Percentiles rank a stretch among this genome's conserved stretches.
These are phyloP conservation scores for Xylaria palmicola DNA, from an alignment of 495 filamentous ascomycete species.

Conservation along the genomic window DNA sequence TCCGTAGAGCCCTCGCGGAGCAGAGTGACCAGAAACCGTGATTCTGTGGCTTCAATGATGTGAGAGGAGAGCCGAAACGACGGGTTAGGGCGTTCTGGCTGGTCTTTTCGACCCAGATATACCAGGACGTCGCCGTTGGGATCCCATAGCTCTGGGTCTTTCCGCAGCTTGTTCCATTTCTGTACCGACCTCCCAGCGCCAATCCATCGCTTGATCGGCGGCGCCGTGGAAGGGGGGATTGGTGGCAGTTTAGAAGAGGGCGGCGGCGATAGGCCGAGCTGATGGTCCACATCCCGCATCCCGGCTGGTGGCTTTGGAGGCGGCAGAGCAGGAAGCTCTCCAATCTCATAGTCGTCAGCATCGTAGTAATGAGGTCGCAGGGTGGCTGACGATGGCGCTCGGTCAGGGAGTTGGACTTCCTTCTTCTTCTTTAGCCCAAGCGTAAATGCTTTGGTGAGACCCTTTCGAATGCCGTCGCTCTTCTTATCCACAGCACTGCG, in stretches of 20 bases:
- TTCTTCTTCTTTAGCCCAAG: constrained; percentile 48
- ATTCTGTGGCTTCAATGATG: constrained; percentile 55
- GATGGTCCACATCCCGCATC: constrained; percentile 32
- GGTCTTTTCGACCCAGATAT: constrained; percentile 49
- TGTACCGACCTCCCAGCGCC: constrained; percentile 47
- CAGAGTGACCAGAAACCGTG: constrained; percentile 50
- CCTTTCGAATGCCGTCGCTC: constrained; percentile 51
- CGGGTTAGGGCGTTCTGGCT: constrained; percentile 45
- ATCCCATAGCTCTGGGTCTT: constrained; percentile 65
- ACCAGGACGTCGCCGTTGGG: constrained; percentile 60
- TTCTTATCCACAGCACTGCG: constrained; percentile 52
- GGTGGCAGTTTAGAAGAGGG: constrained; percentile 37
- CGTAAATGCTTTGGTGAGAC: constrained; percentile 45
- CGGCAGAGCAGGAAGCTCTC: constrained; percentile 21
- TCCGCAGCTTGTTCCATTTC: constrained; percentile 53
- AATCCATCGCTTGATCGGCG: constrained; percentile 51
- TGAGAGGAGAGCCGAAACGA: constrained; percentile 59
- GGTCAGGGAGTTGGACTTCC: constrained; percentile 21
- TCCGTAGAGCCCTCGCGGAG: constrained; percentile 54
- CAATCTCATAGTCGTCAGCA: constrained; percentile 26
- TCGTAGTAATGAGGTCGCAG: constrained; percentile 31
- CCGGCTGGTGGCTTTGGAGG: constrained; percentile 12
- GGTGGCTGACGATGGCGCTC: constrained; percentile 38
- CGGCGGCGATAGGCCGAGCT: constrained; percentile 31
- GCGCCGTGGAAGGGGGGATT: constrained; percentile 28